phyloP scores from a whole-genome alignment of 768 basidiomycete species.

The Mrakia gelida region DNA sequence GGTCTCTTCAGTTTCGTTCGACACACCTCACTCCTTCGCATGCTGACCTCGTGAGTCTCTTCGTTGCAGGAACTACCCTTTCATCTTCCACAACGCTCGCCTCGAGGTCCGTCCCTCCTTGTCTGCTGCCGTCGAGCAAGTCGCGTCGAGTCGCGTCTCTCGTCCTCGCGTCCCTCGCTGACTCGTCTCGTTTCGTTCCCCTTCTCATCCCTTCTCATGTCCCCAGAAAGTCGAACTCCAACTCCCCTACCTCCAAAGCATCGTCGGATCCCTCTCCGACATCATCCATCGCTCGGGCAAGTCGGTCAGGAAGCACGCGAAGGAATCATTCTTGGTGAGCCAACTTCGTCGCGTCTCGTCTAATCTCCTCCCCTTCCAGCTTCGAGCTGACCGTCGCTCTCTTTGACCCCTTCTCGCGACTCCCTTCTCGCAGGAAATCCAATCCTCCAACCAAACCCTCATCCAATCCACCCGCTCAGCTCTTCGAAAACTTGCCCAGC shows the following conservation, averaged over 20 bases:
- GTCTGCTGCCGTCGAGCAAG: background rate
- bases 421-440: background rate
- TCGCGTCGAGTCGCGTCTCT: background rate
- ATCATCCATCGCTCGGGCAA: background rate
- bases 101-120: background rate
- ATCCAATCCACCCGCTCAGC: background rate
- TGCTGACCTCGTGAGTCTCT: background rate
- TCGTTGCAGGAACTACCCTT: background rate
- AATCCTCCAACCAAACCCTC: background rate
- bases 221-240: constrained; percentile 7
- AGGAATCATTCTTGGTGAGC: constrained; percentile 34
- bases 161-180: background rate
- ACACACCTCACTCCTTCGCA: too few species aligned
- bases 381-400: too few species aligned
- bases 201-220: background rate
- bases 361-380: background rate
- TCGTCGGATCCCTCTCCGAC: background rate
- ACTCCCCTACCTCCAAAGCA: background rate
- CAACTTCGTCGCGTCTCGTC: background rate
- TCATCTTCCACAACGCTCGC: constrained; percentile 1
- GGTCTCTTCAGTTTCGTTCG: background rate
- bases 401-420: background rate
- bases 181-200: background rate
- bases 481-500: background rate
- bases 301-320: background rate